A percentile compares a stretch with the other conserved stretches of the same genome.
Conservation (phyloP, 208 protist species). For the Leishmania martiniquensis region DNA sequence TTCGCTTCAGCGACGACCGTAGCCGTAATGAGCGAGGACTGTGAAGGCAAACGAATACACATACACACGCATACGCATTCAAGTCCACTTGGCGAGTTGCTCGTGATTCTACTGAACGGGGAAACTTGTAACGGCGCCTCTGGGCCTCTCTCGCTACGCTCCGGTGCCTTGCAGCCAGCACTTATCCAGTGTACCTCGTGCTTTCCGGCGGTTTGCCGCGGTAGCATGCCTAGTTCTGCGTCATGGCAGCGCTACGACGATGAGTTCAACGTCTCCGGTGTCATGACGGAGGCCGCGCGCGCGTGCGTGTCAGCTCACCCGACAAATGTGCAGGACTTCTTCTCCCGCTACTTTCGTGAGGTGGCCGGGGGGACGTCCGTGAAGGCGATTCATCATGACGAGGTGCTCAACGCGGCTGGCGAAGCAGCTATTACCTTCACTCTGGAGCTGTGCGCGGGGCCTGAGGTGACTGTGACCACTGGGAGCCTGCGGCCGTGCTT, state of each 20-base stretch:
- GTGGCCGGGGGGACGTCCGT: slow-evolving; percentile 45
- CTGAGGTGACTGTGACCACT: slow-evolving; percentile 24
- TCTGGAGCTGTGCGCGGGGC: slow-evolving; percentile 24
- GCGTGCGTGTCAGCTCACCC: slow-evolving; percentile 71
- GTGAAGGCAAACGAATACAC: too few species aligned
- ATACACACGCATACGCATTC: neutral
- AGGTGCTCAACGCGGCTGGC: slow-evolving; percentile 31
- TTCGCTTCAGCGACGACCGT: too few species aligned
- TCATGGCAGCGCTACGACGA: slow-evolving; percentile 86
- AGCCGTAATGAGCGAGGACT: too few species aligned
- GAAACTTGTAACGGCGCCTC: neutral
- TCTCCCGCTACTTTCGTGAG: slow-evolving; percentile 69
- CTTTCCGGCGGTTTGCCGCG: neutral
- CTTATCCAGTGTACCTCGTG: neutral
- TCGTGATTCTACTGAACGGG: neutral
- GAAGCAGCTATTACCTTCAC: slow-evolving; percentile 31
- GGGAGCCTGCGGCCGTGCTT: neutral
- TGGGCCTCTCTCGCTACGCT: too few species aligned
- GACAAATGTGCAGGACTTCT: slow-evolving; percentile 57
- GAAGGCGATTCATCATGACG: slow-evolving; percentile 30
- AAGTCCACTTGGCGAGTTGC: too few species aligned
- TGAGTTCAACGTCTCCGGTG: slow-evolving; percentile 59
- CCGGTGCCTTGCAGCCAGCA: neutral
- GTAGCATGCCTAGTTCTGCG: slow-evolving; percentile 29
- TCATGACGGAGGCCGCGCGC: slow-evolving; percentile 78